Conservation (phyloP, 2,329 filamentous ascomycete genomes). For the Colletotrichum musae region DNA sequence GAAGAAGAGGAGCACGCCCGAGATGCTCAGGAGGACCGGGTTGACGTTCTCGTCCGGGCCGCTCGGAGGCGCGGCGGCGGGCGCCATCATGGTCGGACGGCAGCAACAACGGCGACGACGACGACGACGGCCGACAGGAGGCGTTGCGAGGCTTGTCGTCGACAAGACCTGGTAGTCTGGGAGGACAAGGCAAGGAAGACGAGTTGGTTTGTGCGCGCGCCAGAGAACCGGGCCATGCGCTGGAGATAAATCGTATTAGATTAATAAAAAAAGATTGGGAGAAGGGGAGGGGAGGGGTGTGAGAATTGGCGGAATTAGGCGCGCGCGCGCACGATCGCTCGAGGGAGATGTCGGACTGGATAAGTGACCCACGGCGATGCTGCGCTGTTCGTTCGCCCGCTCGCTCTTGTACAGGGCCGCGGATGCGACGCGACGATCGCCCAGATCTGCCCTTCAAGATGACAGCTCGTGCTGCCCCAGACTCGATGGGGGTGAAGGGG, state of each 20-base stretch:
- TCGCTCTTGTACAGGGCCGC: slow-evolving; percentile 8
- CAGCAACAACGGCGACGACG: not conserved
- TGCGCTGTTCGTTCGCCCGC: not conserved
- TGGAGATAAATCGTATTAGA: slow-evolving; percentile 28
- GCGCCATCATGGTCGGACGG: slow-evolving; percentile 26
- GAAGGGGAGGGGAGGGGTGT: not conserved
- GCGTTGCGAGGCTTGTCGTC: not conserved
- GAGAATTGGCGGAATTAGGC: not conserved
- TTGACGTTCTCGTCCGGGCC: slow-evolving; percentile 54
- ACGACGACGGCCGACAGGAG: not conserved
- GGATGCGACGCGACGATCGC: slow-evolving; percentile 28
- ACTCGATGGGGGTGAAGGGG: slow-evolving; percentile 1
- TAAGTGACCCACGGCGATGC: slow-evolving; percentile 22
- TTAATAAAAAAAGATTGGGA: not conserved
- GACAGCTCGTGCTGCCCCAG: slow-evolving; percentile 13
- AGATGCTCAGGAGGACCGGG: slow-evolving; percentile 50
- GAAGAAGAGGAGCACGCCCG: slow-evolving; percentile 50
- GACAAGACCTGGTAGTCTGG: slow-evolving; percentile 1
- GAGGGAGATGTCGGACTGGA: too few relatives aligned
- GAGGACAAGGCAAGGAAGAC: slow-evolving; percentile 17
- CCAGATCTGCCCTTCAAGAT: slow-evolving; percentile 32
- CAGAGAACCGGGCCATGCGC: slow-evolving; percentile 15
- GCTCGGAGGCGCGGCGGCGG: slow-evolving; percentile 51
- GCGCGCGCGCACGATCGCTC: not conserved
- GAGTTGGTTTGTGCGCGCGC: not conserved